A percentile compares a stretch with the other conserved stretches of the same genome.
Conservation (phyloP, 2,329 filamentous ascomycete species). For the Coniochaeta prunicola region DNA sequence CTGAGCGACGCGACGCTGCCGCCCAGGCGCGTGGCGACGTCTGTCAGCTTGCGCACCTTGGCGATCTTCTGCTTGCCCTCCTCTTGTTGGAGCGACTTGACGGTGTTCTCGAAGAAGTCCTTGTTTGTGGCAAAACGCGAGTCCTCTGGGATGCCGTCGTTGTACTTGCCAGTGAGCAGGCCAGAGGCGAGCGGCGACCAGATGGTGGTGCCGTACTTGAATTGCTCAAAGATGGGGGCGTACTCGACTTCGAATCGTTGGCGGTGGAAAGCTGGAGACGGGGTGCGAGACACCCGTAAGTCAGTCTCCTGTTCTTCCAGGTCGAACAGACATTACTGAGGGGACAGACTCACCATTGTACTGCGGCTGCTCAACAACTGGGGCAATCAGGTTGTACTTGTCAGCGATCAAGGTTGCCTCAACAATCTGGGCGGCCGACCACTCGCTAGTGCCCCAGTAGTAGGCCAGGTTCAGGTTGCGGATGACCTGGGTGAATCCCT, state of each 20-base stretch:
- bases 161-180: conserved; percentile 60
- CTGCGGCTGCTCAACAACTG: conserved; percentile 39
- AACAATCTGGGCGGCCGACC: conserved; percentile 50
- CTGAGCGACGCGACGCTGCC: conserved; percentile 46
- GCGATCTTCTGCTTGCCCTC: conserved; percentile 45
- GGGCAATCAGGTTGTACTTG: conserved; percentile 51
- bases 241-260: conserved; percentile 56
- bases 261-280: conserved; percentile 40
- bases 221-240: conserved; percentile 50
- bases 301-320: not conserved
- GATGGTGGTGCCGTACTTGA: conserved; percentile 53
- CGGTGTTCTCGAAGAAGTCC: conserved; percentile 41
- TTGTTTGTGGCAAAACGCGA: conserved; percentile 52
- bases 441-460: conserved; percentile 59
- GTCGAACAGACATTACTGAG: conserved; percentile 34
- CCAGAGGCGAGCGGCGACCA: conserved; percentile 53
- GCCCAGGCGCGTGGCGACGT: conserved; percentile 57
- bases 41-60: conserved; percentile 50
- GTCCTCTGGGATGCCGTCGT: conserved; percentile 29
- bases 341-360: conserved; percentile 36
- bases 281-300: not conserved
- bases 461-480: conserved; percentile 51
- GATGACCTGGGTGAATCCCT: conserved; percentile 36
- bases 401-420: conserved; percentile 48
- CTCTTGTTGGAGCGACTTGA: conserved; percentile 42